These are phyloP conservation scores for Fusarium oligoseptatum DNA, from an alignment of 2,329 filamentous ascomycete species.

Conservation along the genomic window DNA sequence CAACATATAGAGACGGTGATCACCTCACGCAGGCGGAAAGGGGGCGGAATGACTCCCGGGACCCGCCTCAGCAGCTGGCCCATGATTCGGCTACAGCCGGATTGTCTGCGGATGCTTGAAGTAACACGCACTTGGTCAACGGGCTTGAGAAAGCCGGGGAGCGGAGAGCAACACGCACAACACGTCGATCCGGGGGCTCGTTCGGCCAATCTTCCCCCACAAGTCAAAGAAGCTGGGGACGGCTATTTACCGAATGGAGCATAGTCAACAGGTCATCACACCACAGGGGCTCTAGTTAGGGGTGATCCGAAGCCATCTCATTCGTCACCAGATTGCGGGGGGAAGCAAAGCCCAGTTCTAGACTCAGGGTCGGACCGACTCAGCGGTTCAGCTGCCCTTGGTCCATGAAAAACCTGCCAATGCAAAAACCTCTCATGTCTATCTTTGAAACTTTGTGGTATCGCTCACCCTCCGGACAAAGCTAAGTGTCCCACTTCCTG, in stretches of 20 bases:
- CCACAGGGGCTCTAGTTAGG: neutral
- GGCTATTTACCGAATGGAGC: neutral
- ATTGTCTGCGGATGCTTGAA: neutral
- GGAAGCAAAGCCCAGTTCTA: neutral
- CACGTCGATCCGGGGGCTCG: neutral
- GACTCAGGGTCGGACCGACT: neutral
- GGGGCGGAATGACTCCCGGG: neutral
- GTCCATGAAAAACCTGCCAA: neutral
- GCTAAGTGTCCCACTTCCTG: neutral
- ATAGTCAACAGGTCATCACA: neutral
- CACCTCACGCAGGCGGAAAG: neutral
- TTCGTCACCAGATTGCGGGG: neutral
- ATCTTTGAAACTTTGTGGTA: neutral
- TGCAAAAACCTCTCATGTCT: neutral
- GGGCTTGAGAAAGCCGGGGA: neutral
- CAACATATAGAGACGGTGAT: neutral
- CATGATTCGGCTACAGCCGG: neutral
- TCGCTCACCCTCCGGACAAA: neutral
- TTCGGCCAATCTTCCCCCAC: neutral
- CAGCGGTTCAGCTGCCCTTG: neutral
- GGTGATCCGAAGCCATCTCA: neutral
- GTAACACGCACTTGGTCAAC: neutral
- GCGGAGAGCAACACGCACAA: neutral
- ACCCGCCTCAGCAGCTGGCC: neutral
- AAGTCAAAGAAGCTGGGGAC: neutral